phyloP scores from a whole-genome alignment of 2,329 filamentous ascomycete genomes.

The Exophiala phaeomuriformis region DNA sequence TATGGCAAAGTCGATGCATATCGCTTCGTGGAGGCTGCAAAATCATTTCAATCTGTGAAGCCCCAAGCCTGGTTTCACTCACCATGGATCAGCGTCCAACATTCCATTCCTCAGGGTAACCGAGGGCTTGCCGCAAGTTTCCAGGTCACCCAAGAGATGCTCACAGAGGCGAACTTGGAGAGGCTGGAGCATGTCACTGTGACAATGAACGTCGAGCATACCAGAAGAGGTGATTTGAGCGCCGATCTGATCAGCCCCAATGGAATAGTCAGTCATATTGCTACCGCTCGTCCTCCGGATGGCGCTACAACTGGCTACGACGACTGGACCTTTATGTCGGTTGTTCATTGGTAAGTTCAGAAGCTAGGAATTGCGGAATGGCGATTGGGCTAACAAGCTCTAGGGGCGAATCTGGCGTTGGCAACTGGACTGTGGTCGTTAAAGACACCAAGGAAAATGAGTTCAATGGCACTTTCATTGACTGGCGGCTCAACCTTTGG shows the following conservation, averaged over 20 bases:
- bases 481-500: slow-evolving; percentile 94
- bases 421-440: slow-evolving; percentile 84
- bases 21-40: slow-evolving; percentile 74
- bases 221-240: slow-evolving; percentile 79
- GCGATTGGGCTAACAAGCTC: slow-evolving; percentile 30
- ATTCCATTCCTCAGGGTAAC: slow-evolving; percentile 76
- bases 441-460: slow-evolving; percentile 77
- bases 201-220: slow-evolving; percentile 92
- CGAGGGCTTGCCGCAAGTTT: slow-evolving; percentile 72
- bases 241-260: slow-evolving; percentile 83
- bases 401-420: slow-evolving; percentile 80
- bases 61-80: slow-evolving; percentile 93
- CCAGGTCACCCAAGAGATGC: slow-evolving; percentile 71
- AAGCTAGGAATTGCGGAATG: not conserved
- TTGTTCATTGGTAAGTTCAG: slow-evolving; percentile 74
- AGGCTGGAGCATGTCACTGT: slow-evolving; percentile 90
- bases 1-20: slow-evolving; percentile 94
- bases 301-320: slow-evolving; percentile 62
- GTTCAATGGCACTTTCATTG: slow-evolving; percentile 67
- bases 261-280: slow-evolving; percentile 75
- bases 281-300: slow-evolving; percentile 66
- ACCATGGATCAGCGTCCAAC: slow-evolving; percentile 85
- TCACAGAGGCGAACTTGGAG: slow-evolving; percentile 74
- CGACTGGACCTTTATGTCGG: slow-evolving; percentile 99
- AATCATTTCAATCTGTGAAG: slow-evolving; percentile 79